phyloP scores from a whole-genome alignment of 371 early-diverging fungal genomes.

The Scutellospora calospora region DNA sequence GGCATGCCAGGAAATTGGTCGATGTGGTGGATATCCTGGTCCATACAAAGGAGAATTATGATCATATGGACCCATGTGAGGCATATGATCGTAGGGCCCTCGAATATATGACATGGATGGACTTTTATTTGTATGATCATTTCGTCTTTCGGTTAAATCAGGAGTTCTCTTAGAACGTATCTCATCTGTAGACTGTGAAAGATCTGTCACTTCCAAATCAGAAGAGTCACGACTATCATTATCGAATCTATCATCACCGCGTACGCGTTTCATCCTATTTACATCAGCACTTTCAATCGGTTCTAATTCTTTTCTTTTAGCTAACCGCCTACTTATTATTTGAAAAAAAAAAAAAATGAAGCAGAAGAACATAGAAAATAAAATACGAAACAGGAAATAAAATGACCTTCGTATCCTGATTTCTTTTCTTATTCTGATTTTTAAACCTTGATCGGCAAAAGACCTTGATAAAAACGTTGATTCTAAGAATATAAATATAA shows the following conservation, averaged over 20 bases:
- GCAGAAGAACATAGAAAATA: too few relatives aligned
- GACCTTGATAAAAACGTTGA: constrained; percentile 88
- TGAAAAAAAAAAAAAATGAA: too few relatives aligned
- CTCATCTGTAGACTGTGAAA: not conserved
- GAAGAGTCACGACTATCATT: not conserved
- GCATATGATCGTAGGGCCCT: constrained; percentile 14
- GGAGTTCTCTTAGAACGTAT: constrained; percentile 16
- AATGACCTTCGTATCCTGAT: constrained; percentile 50
- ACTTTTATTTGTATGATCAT: constrained; percentile 7
- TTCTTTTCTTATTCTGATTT: constrained; percentile 89
- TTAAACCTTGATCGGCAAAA: constrained; percentile 96
- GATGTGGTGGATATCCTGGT: constrained; percentile 19
- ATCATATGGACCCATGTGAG: constrained; percentile 18
- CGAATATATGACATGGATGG: constrained; percentile 17
- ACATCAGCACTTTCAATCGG: not conserved
- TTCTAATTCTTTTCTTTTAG: constrained; percentile 42
- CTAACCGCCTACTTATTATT: constrained; percentile 8
- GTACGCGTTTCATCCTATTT: constrained; percentile 12
- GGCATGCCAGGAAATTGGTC: constrained; percentile 28
- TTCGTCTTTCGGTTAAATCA: constrained; percentile 12
- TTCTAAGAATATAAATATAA: constrained; percentile 55
- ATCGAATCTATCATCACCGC: constrained; percentile 21
- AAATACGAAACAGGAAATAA: too few relatives aligned
- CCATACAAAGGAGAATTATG: constrained; percentile 1
- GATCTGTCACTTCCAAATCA: constrained; percentile 19